Base-by-base conservation (phyloP, 306 rosid genomes). In the Quercus alba region DNA sequence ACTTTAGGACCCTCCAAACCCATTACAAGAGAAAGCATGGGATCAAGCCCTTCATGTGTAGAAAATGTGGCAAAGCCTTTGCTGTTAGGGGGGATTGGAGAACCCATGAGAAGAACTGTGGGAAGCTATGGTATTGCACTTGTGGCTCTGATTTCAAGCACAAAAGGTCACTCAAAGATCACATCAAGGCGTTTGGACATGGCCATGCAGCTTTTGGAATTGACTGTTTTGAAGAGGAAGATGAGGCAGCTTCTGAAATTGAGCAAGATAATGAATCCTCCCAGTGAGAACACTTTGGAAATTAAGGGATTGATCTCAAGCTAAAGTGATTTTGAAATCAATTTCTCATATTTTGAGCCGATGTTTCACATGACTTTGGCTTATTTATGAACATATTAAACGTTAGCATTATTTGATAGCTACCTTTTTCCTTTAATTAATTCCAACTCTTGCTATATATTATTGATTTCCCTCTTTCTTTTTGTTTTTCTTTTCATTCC, bases 1-100 rank as follows among this genome's bases (percentile, higher is more conserved):
- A 94, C 77, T 94, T 94, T 62, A 83, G 98, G 76, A 94, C 97
- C 76, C 98, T 94, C n/a, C 98, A 94, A 80, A 94, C 97, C 1
- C 98, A 94, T 85, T 94, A 94, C 89, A 94, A 94, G 83, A 85
- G 98, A 58, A 94, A 94, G 86, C 98, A 94, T 76, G 98, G 98
- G 25, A 90, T 87, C 68, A 94, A 94, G 66, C 97, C 98, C 5
- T 94, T 94, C 84, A 87, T 87, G 88, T 94, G 98, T 12, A 87
- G 93, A 28, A 94, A 92, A 72, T 94, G 98, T 63, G 89, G 97
- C 86, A 94, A 94, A 56, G 93, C 97, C 20, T 94, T 94, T 86
- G 98, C 98, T 2, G 98, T 94, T 5, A 90, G 94, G 72, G 98
- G 98, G 19, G 98, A 94, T 64, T 94, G 98, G 98, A 89, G 98